These are phyloP conservation scores for Hypomyces perniciosus DNA, from an alignment of 2,329 filamentous ascomycete genomes.

Conservation along the genomic window DNA sequence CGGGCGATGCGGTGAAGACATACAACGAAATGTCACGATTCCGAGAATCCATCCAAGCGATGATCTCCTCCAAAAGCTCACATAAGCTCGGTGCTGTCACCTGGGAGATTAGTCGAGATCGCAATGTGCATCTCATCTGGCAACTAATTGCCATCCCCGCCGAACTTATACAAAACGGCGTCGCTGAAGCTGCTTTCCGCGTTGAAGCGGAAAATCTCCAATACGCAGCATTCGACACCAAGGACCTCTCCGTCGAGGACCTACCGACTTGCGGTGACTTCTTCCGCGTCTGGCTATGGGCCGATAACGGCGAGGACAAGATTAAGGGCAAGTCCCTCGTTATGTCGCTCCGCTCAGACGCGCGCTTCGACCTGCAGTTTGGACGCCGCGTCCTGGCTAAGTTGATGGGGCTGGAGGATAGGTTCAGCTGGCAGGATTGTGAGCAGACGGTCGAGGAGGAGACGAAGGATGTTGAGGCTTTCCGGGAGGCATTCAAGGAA, in stretches of 20 bases:
- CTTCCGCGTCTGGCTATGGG: constrained; percentile 80
- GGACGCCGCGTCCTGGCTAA: constrained; percentile 84
- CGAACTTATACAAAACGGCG: constrained; percentile 60
- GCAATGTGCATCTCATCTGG: constrained; percentile 88
- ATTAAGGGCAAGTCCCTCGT: constrained; percentile 61
- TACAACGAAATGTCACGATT: constrained; percentile 80
- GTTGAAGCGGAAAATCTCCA: constrained; percentile 74
- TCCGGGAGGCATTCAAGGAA: constrained; percentile 74
- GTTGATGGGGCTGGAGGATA: constrained; percentile 69
- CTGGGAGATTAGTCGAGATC: constrained; percentile 81
- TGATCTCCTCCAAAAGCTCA: constrained; percentile 56
- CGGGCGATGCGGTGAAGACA: constrained; percentile 53
- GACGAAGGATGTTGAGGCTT: constrained; percentile 66
- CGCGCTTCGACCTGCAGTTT: constrained; percentile 86
- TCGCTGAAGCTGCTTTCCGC: constrained; percentile 84
- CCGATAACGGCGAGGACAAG: constrained; percentile 45
- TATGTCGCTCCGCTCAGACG: constrained; percentile 63
- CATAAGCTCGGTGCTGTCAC: constrained; percentile 73
- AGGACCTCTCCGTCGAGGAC: constrained; percentile 45
- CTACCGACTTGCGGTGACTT: constrained; percentile 55
- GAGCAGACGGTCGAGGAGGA: constrained; percentile 73
- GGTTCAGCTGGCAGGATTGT: constrained; percentile 82
- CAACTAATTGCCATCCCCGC: constrained; percentile 76
- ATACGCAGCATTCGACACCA: constrained; percentile 45
- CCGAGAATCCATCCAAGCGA: constrained; percentile 67